Conservation (phyloP, 2,329 filamentous ascomycete species). For the Tolypocladium amazonense region DNA sequence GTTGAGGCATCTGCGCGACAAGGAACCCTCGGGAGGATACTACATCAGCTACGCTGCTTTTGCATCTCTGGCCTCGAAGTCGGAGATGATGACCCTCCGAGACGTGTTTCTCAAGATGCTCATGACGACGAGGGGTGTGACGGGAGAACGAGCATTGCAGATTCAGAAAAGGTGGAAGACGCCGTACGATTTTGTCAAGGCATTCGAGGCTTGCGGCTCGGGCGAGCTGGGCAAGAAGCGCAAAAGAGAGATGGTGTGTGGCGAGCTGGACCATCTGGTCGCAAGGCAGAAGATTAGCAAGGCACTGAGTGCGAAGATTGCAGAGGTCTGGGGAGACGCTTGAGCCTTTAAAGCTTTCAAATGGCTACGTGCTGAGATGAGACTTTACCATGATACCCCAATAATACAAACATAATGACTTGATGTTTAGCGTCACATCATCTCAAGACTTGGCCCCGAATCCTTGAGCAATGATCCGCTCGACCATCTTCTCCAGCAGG, state of each 20-base stretch:
- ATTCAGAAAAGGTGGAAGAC: conserved; percentile 73
- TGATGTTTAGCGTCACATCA: neutral
- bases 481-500: conserved; percentile 61
- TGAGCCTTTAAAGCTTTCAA: conserved; percentile 13
- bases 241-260: conserved; percentile 49
- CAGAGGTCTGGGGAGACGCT: conserved; percentile 57
- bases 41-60: conserved; percentile 64
- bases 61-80: conserved; percentile 63
- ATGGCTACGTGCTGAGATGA: conserved; percentile 1
- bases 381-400: conserved; percentile 10
- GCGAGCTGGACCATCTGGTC: conserved; percentile 44
- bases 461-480: conserved; percentile 62
- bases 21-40: conserved; percentile 38
- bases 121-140: conserved; percentile 68
- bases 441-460: conserved; percentile 14
- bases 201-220: conserved; percentile 46
- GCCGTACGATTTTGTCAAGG: conserved; percentile 59
- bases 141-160: conserved; percentile 67
- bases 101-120: conserved; percentile 78
- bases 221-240: conserved; percentile 41
- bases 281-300: conserved; percentile 60
- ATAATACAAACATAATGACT: neutral
- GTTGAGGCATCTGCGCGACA: conserved; percentile 45
- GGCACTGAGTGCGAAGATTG: conserved; percentile 55
- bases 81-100: conserved; percentile 59